Conservation (phyloP, 495 filamentous ascomycete genomes). For the Xylaria telfairii region DNA sequence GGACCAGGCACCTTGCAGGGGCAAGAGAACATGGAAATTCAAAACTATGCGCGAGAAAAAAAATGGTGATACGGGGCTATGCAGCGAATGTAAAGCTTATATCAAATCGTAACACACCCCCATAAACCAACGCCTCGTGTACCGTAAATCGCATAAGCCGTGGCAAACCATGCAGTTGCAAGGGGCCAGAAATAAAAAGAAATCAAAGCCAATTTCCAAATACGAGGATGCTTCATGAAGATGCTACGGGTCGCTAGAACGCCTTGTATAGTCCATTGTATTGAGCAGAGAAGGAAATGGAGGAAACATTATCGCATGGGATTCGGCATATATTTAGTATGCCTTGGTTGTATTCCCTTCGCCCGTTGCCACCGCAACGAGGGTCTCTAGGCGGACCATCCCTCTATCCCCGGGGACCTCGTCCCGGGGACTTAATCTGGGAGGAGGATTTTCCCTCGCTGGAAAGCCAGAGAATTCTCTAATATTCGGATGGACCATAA, state of each 20-base stretch:
- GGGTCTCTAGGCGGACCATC: conserved; percentile 76
- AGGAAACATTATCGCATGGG: neutral
- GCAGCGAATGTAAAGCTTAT: conserved; percentile 28
- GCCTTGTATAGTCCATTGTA: conserved; percentile 20
- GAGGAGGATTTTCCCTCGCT: conserved; percentile 36
- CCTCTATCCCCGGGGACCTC: conserved; percentile 39
- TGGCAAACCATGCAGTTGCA: conserved; percentile 30
- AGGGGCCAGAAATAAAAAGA: conserved; percentile 27
- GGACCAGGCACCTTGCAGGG: neutral
- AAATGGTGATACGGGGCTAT: conserved; percentile 23
- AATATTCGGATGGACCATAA: conserved; percentile 57
- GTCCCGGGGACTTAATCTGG: conserved; percentile 32
- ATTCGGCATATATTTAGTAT: conserved; percentile 38
- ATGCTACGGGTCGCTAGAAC: conserved; percentile 23
- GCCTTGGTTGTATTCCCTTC: conserved; percentile 69
- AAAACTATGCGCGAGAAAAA: conserved; percentile 9
- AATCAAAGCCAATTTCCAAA: conserved; percentile 30
- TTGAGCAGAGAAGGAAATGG: neutral
- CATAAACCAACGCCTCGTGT: conserved; percentile 32
- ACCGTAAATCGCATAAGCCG: conserved; percentile 28
- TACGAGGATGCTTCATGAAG: conserved; percentile 33
- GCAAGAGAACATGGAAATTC: conserved; percentile 20
- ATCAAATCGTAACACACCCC: conserved; percentile 19
- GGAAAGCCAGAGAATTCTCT: conserved; percentile 53
- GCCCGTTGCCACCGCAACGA: conserved; percentile 88